Evolutionary conservation across 306 rosid species (phyloP).

Genomic region (Delonix regia): DNA sequence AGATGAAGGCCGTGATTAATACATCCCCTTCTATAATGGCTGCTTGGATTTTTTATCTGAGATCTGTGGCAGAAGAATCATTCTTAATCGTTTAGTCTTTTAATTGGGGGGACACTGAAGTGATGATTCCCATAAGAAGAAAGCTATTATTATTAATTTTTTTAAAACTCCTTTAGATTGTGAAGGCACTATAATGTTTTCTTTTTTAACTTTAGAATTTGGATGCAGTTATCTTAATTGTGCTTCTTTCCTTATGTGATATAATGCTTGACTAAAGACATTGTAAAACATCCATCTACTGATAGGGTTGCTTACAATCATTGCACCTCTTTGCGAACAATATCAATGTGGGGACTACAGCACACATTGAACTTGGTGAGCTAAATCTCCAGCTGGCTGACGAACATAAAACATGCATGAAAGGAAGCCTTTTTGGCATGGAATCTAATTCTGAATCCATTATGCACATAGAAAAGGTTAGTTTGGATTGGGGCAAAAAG

Average conservation of each 20-base stretch:
- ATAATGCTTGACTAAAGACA: constrained; percentile 27
- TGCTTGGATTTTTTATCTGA: background rate
- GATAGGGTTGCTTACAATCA: constrained; percentile 84
- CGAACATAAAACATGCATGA: constrained; percentile 73
- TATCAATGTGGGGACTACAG: constrained; percentile 66
- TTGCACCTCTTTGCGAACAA: constrained; percentile 78
- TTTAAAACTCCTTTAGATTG: background rate
- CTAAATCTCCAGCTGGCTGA: constrained; percentile 77
- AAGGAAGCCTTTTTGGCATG: constrained; percentile 58
- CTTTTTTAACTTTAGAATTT: constrained; percentile 19
- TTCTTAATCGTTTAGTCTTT: background rate
- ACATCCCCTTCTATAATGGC: background rate
- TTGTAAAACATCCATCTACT: constrained; percentile 27
- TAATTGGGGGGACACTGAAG: constrained; percentile 2
- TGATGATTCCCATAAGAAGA: constrained; percentile 2
- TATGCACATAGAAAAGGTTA: constrained; percentile 74
- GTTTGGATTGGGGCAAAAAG: constrained; percentile 87
- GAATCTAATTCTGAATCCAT: constrained; percentile 73
- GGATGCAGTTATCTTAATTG: constrained; percentile 15
- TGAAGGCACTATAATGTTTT: constrained; percentile 21
- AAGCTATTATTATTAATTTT: too few species aligned
- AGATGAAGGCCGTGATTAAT: too few species aligned
- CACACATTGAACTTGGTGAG: constrained; percentile 80
- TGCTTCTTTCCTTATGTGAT: background rate
- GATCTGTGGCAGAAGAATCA: constrained; percentile 18